Evolutionary conservation across 2,329 filamentous ascomycete genomes (phyloP).

Genomic region (Botrytis paeoniae): DNA sequence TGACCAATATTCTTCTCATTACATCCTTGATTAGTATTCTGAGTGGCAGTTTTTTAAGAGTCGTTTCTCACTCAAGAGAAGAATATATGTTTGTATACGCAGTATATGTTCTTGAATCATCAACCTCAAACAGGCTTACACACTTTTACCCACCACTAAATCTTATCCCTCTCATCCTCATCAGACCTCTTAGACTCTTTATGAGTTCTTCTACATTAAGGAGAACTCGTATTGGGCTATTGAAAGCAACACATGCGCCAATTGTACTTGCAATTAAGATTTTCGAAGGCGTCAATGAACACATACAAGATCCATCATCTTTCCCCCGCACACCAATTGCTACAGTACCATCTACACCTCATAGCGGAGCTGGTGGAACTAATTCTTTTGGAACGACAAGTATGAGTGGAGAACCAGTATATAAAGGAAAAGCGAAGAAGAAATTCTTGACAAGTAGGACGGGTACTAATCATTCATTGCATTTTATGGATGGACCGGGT

Average conservation of each 20-base stretch:
- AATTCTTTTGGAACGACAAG: neutral
- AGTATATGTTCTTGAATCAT: constrained; percentile 62
- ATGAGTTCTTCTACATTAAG: constrained; percentile 64
- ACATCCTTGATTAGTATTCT: constrained; percentile 76
- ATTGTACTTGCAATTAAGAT: constrained; percentile 64
- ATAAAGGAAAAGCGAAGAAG: constrained; percentile 17
- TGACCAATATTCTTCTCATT: constrained; percentile 76
- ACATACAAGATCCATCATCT: constrained; percentile 27
- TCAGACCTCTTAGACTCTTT: constrained; percentile 70
- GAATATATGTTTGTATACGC: constrained; percentile 78
- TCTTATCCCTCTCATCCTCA: constrained; percentile 66
- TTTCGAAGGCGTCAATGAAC: constrained; percentile 45
- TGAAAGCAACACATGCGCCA: constrained; percentile 62
- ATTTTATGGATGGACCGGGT: constrained; percentile 22
- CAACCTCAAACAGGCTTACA: constrained; percentile 65
- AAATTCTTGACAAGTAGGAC: constrained; percentile 26
- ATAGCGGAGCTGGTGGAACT: constrained; percentile 2
- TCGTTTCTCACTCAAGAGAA: constrained; percentile 45
- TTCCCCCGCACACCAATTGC: constrained; percentile 19
- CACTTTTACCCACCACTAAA: constrained; percentile 73
- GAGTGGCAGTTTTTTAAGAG: constrained; percentile 62
- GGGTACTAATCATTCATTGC: constrained; percentile 24
- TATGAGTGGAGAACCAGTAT: neutral
- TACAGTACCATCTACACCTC: constrained; percentile 13
- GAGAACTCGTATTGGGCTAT: constrained; percentile 56